A percentile compares a stretch with the other conserved stretches of the same genome.
These are phyloP conservation scores for Mycena chlorophos DNA, from an alignment of 768 basidiomycete genomes.

Conservation along the genomic window DNA sequence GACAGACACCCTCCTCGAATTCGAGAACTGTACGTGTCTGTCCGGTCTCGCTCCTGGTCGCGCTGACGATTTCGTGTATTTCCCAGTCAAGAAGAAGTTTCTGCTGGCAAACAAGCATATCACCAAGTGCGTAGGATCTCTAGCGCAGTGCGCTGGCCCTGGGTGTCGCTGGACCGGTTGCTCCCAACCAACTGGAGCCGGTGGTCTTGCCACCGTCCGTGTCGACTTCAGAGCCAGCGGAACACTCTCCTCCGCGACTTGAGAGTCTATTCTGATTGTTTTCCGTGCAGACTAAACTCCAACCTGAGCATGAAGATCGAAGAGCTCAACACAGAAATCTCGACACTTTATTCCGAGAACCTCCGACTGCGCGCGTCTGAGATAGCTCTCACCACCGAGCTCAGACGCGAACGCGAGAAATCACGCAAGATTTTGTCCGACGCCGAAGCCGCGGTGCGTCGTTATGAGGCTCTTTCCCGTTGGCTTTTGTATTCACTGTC, in stretches of 20 bases:
- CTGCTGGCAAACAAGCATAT: constrained; percentile 89
- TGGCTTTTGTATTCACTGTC: constrained; percentile 13
- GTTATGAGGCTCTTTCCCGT: constrained; percentile 9
- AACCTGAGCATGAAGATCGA: constrained; percentile 82
- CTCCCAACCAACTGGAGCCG: background rate
- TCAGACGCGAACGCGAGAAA: constrained; percentile 80
- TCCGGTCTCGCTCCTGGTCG: constrained; percentile 17
- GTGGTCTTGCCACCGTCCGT: constrained; percentile 5
- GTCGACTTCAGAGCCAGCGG: background rate
- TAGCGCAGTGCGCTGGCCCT: constrained; percentile 3
- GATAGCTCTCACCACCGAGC: constrained; percentile 70
- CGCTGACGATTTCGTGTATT: constrained; percentile 34
- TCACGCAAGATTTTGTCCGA: constrained; percentile 70
- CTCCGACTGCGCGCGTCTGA: constrained; percentile 78
- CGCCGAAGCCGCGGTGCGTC: constrained; percentile 68
- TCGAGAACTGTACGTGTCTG: constrained; percentile 72
- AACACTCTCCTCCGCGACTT: background rate
- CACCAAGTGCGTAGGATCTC: constrained; percentile 62
- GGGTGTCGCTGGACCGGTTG: background rate
- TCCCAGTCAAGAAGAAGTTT: constrained; percentile 87
- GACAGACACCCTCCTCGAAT: constrained; percentile 80
- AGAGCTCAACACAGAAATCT: constrained; percentile 81
- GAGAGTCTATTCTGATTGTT: background rate
- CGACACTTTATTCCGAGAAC: constrained; percentile 80
- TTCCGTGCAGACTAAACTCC: constrained; percentile 67